Conservation (phyloP, 805 yeast species). For the Metschnikowia corniflorae region DNA sequence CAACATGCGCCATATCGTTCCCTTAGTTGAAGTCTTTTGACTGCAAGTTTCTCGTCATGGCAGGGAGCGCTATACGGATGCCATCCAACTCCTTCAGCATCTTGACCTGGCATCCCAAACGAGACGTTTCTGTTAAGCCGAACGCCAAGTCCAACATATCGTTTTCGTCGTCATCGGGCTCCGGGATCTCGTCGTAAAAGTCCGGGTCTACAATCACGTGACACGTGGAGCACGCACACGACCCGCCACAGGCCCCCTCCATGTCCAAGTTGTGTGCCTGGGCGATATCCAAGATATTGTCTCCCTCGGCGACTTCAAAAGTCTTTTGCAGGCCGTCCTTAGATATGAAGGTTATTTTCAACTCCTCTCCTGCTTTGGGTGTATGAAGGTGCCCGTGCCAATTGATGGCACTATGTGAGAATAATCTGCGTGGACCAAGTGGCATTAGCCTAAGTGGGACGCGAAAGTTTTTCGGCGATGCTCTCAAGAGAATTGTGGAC, state of each 20-base stretch:
- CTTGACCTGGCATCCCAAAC: constrained; percentile 90
- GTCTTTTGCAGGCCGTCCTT: constrained; percentile 85
- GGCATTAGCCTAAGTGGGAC: neutral
- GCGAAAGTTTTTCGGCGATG: neutral
- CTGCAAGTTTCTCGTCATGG: constrained; percentile 93
- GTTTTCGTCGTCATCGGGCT: constrained; percentile 96
- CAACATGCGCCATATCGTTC: neutral
- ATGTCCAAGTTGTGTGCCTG: constrained; percentile 90
- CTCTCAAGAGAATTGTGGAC: neutral
- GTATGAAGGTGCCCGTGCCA: constrained; percentile 84
- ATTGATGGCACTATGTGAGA: constrained; percentile 2
- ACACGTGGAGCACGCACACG: constrained; percentile 98
- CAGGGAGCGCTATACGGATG: constrained; percentile 89
- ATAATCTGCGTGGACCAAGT: constrained; percentile 1
- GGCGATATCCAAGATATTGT: constrained; percentile 86
- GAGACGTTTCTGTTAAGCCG: constrained; percentile 93
- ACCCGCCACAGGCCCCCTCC: constrained; percentile 99
- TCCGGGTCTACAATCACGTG: constrained; percentile 96
- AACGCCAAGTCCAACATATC: constrained; percentile 98
- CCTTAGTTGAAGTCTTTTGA: constrained; percentile 65
- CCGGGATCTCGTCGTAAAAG: constrained; percentile 84
- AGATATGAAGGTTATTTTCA: constrained; percentile 75
- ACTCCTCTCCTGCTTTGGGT: constrained; percentile 92
- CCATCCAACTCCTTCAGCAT: constrained; percentile 93
- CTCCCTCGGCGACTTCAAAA: constrained; percentile 89